phyloP scores from a whole-genome alignment of 1,139 yeast genomes.

The Yamadazyma kanchanaburiensis region DNA sequence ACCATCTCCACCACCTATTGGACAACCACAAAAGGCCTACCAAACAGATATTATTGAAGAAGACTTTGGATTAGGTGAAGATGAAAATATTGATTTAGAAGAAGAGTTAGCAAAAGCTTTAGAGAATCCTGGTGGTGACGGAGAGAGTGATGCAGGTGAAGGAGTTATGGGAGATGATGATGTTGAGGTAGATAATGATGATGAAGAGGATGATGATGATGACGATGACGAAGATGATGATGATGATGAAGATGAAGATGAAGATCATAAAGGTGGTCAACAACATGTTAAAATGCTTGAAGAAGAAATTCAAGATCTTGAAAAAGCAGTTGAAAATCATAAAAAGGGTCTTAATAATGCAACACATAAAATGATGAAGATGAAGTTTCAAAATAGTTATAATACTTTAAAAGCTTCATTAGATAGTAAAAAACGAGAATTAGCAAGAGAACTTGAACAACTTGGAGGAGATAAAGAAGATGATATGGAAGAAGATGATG shows the following conservation, averaged over 20 bases:
- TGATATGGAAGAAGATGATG: conserved; percentile 22
- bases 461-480: conserved; percentile 20
- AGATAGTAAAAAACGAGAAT: conserved; percentile 75
- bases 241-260: conserved; percentile 27
- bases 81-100: conserved; percentile 28
- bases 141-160: too few relatives aligned
- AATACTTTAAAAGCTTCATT: conserved; percentile 77
- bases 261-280: conserved; percentile 31
- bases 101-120: conserved; percentile 42
- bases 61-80: conserved; percentile 13
- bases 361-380: conserved; percentile 82
- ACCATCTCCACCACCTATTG: conserved; percentile 17
- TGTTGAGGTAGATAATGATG: conserved; percentile 16
- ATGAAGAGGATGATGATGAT: conserved; percentile 22
- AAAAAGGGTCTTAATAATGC: conserved; percentile 72
- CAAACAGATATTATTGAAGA: conserved; percentile 6
- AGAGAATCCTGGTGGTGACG: too few relatives aligned
- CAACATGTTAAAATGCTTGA: conserved; percentile 75
- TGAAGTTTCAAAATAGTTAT: conserved; percentile 81
- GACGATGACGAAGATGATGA: conserved; percentile 29
- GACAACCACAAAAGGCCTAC: conserved; percentile 16
- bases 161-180: conserved; percentile 15
- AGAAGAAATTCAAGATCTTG: conserved; percentile 85
- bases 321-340: conserved; percentile 73
- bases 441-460: conserved; percentile 34